A percentile compares a stretch with the other conserved stretches of the same genome.
Evolutionary conservation across 179 eudicot genomes (phyloP).

Genomic region (Amaranthus tricolor): DNA sequence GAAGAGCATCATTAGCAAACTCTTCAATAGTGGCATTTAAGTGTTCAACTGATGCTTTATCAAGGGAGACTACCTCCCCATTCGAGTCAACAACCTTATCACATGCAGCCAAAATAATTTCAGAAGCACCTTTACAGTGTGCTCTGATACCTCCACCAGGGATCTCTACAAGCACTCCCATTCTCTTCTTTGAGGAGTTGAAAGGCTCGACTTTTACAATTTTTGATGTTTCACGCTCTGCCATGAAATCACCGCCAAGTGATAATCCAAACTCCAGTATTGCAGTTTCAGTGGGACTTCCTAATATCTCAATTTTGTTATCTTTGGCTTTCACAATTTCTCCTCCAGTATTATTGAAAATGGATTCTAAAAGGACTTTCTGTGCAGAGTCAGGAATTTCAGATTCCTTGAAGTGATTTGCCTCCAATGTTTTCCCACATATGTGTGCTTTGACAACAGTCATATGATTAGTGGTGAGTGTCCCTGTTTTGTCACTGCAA

Average conservation of each 20-base stretch:
- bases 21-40: constrained; percentile 64
- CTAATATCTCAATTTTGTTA: constrained; percentile 65
- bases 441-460: constrained; percentile 87
- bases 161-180: constrained; percentile 80
- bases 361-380: constrained; percentile 59
- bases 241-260: constrained; percentile 77
- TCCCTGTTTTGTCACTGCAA: constrained; percentile 95
- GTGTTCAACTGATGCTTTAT: constrained; percentile 39
- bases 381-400: constrained; percentile 49
- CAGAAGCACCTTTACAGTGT: constrained; percentile 90
- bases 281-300: constrained; percentile 91
- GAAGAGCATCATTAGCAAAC: constrained; percentile 82
- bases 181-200: constrained; percentile 81
- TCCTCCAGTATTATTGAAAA: constrained; percentile 85
- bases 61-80: constrained; percentile 73
- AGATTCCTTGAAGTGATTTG: constrained; percentile 32
- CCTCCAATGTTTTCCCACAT: constrained; percentile 52
- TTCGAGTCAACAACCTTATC: constrained; percentile 57
- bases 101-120: constrained; percentile 79
- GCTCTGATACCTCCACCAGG: constrained; percentile 70
- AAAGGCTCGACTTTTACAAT: constrained; percentile 82
- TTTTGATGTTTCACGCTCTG: constrained; percentile 48
- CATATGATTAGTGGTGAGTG: constrained; percentile 89
- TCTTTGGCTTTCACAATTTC: constrained; percentile 53
- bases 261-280: constrained; percentile 71